Percentiles rank a stretch among this genome's conserved stretches.
Conservation (phyloP, 371 early-diverging fungal genomes). For the Apophysomyces ossiformis region DNA sequence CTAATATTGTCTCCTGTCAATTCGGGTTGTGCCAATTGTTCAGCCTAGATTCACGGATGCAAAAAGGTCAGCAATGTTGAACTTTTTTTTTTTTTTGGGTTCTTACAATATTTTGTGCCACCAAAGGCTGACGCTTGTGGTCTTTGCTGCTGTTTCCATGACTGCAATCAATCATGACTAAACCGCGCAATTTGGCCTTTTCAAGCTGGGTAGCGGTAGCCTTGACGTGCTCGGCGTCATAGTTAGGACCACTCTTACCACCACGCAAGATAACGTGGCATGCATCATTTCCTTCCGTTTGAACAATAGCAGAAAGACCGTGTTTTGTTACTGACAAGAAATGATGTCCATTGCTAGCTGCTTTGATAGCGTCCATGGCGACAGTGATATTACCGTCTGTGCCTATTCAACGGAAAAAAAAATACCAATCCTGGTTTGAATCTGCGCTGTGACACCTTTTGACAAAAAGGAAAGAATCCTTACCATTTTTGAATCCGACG, state of each 20-base stretch:
- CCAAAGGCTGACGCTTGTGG: constrained; percentile 81
- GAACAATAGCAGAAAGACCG: constrained; percentile 90
- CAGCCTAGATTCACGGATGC: constrained; percentile 20
- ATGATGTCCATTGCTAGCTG: constrained; percentile 86
- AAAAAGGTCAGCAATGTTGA: no score
- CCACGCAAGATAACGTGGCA: constrained; percentile 93
- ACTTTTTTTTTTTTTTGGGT: no score
- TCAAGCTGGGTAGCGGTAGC: constrained; percentile 64
- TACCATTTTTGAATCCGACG: constrained; percentile 92
- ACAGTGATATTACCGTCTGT: constrained; percentile 89
- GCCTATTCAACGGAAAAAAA: constrained; percentile 32
- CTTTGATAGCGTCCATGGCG: constrained; percentile 89
- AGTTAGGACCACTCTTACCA: constrained; percentile 89
- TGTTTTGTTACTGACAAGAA: constrained; percentile 97
- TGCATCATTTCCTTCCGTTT: constrained; percentile 75
- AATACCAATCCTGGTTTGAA: background rate
- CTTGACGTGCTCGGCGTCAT: constrained; percentile 71
- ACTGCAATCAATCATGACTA: constrained; percentile 93
- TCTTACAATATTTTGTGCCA: constrained; percentile 70
- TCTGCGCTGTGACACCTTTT: background rate
- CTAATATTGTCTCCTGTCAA: constrained; percentile 65
- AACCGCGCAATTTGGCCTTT: constrained; percentile 63
- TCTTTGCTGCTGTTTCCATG: constrained; percentile 88
- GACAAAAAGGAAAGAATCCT: background rate
- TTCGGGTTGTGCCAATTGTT: constrained; percentile 44